Evolutionary conservation across 2,329 filamentous ascomycete species (phyloP).

Genomic region (Hirsutella rhossiliensis): DNA sequence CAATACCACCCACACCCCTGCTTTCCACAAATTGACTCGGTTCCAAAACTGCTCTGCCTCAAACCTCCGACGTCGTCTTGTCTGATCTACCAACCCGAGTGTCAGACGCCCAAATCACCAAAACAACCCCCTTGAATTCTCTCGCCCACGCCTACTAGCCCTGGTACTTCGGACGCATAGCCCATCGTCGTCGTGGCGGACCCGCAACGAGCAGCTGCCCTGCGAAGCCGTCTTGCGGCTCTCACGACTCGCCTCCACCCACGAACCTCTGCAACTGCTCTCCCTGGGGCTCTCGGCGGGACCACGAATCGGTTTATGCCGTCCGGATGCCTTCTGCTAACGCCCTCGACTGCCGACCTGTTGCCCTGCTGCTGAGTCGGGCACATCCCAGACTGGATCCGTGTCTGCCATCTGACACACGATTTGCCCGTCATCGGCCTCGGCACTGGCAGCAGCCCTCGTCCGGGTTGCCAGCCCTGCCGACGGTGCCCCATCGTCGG

Average conservation of each 20-base stretch:
- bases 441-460: constrained; percentile 7
- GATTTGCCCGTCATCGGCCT: constrained; percentile 5
- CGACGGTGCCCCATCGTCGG: constrained; percentile 2
- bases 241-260: background rate
- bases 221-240: no score
- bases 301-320: constrained; percentile 26
- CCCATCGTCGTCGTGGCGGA: background rate
- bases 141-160: background rate
- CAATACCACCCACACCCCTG: no score
- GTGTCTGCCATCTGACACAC: constrained; percentile 9
- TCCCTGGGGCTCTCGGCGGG: constrained; percentile 5
- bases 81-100: constrained; percentile 1
- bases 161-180: background rate
- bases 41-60: background rate
- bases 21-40: background rate
- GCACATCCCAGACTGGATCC: constrained; percentile 9
- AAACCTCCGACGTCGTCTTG: constrained; percentile 3
- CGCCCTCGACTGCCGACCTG: constrained; percentile 12
- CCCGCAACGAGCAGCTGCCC: background rate
- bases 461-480: constrained; percentile 4
- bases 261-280: background rate
- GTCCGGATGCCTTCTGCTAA: constrained; percentile 42
- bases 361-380: background rate
- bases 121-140: background rate
- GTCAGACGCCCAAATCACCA: background rate